These are phyloP conservation scores for Eucalyptus lansdowneana DNA, from an alignment of 345 rosid species.

Conservation along the genomic window DNA sequence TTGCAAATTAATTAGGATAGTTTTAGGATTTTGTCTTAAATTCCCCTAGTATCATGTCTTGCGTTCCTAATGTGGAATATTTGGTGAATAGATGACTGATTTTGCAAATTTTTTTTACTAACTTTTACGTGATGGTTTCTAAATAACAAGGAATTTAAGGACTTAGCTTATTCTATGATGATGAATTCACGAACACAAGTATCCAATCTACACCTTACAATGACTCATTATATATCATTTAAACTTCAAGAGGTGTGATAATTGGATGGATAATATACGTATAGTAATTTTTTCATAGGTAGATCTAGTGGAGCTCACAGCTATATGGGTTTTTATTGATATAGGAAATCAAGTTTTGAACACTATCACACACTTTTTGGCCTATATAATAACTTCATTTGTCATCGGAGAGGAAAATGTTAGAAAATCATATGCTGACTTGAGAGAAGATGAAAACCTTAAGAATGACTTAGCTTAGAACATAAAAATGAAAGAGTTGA, in stretches of 20 bases:
- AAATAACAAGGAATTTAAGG: too few species aligned
- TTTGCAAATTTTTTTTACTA: too few species aligned
- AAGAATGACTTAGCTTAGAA: neutral
- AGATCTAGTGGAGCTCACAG: constrained; percentile 81
- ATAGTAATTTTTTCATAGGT: neutral
- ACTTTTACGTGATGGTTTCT: too few species aligned
- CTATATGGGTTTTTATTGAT: constrained; percentile 83
- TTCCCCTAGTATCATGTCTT: too few species aligned
- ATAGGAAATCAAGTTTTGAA: constrained; percentile 89
- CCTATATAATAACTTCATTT: constrained; percentile 47
- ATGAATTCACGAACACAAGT: too few species aligned
- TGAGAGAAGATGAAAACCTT: neutral
- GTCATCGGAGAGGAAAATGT: too few species aligned
- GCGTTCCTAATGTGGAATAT: too few species aligned
- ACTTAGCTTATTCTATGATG: too few species aligned
- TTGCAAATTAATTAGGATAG: too few species aligned
- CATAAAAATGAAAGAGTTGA: neutral
- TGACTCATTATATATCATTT: neutral
- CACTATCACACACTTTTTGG: constrained; percentile 58
- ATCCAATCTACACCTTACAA: too few species aligned
- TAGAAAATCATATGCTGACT: too few species aligned
- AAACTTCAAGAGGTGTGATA: neutral
- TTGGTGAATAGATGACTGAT: too few species aligned
- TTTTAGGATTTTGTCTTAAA: neutral
- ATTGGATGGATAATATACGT: neutral